phyloP scores from a whole-genome alignment of 2,329 filamentous ascomycete genomes.

The Pyricularia grisea region DNA sequence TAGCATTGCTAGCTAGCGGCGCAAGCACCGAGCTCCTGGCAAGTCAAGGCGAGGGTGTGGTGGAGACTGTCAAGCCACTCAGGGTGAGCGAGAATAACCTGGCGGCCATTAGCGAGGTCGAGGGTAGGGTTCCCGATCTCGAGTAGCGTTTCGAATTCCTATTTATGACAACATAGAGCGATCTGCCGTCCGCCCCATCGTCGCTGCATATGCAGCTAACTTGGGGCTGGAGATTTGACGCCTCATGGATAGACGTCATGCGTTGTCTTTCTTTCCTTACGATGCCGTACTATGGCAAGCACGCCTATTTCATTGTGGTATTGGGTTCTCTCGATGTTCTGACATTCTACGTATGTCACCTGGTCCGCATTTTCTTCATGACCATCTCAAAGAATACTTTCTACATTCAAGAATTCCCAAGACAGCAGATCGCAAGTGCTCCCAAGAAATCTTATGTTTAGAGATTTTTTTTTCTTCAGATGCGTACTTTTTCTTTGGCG shows the following conservation, averaged over 20 bases:
- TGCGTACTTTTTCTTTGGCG: too few relatives aligned
- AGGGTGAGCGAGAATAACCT: constrained; percentile 45
- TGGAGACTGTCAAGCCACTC: constrained; percentile 9
- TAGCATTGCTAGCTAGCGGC: constrained; percentile 44
- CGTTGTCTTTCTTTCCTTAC: background rate
- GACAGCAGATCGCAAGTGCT: background rate
- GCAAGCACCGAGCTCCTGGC: constrained; percentile 15
- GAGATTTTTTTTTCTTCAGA: background rate
- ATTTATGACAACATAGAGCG: background rate
- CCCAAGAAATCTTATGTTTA: background rate
- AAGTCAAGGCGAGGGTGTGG: constrained; percentile 21
- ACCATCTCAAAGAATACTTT: background rate
- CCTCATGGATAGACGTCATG: background rate
- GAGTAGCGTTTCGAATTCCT: background rate
- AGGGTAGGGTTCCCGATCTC: constrained; percentile 37
- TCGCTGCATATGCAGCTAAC: too few relatives aligned
- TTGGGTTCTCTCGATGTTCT: background rate
- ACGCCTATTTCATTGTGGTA: background rate
- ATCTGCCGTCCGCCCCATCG: too few relatives aligned
- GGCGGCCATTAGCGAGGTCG: constrained; percentile 42
- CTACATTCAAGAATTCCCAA: background rate
- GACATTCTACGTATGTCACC: background rate
- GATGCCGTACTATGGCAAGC: background rate
- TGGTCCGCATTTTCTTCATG: background rate
- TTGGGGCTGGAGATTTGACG: background rate